These are phyloP conservation scores for Candida arabinofermentans DNA, from an alignment of 805 yeast species.

Conservation along the genomic window DNA sequence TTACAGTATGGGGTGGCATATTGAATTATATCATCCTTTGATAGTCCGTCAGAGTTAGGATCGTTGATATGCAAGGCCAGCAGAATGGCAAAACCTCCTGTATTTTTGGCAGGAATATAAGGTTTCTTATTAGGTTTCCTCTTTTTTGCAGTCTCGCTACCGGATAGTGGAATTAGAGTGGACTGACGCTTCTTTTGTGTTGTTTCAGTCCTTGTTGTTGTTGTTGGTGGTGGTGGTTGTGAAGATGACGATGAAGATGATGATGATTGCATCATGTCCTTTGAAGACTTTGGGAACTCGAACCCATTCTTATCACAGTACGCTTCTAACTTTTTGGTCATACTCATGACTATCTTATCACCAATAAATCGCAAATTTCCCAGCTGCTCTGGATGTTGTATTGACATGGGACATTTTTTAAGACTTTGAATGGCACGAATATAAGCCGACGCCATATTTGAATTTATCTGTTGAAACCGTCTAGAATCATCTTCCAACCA, in stretches of 20 bases:
- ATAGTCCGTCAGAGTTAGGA: conserved; percentile 48
- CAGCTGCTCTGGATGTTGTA: conserved; percentile 56
- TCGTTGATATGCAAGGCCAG: conserved; percentile 54
- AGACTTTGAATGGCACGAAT: conserved; percentile 54
- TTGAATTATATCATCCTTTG: conserved; percentile 54
- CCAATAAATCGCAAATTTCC: conserved; percentile 66
- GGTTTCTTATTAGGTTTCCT: conserved; percentile 17
- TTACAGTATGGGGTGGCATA: conserved; percentile 55
- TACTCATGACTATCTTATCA: conserved; percentile 51
- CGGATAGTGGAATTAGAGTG: too few relatives aligned
- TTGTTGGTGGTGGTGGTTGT: conserved; percentile 7
- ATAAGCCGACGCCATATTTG: conserved; percentile 51
- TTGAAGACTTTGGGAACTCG: conserved; percentile 36
- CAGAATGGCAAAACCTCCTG: conserved; percentile 84
- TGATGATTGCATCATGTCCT: neutral
- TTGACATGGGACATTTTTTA: conserved; percentile 37
- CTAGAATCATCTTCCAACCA: conserved; percentile 58
- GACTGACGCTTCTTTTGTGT: neutral
- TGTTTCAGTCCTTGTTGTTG: conserved; percentile 2
- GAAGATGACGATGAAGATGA: conserved; percentile 13
- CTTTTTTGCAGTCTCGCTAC: neutral
- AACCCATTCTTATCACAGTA: conserved; percentile 57
- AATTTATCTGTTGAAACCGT: conserved; percentile 43
- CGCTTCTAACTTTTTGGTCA: conserved; percentile 42
- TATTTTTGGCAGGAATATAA: conserved; percentile 69